Conservation (phyloP, 2,329 filamentous ascomycete species). For the Penicillium palitans region DNA sequence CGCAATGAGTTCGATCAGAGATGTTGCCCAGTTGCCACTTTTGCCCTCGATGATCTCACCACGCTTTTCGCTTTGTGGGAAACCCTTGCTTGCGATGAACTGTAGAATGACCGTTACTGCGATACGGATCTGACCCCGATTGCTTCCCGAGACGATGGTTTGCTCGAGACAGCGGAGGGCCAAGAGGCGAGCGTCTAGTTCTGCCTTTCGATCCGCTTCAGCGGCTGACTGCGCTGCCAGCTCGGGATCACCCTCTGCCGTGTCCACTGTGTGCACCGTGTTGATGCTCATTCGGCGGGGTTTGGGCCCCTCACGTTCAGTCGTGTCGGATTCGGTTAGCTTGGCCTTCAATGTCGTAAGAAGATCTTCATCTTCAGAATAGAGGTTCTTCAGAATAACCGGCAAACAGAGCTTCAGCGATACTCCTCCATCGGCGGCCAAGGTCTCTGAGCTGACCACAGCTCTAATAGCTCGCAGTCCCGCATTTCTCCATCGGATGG, state of each 20-base stretch:
- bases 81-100: conserved; percentile 64
- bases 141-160: conserved; percentile 76
- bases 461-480: conserved; percentile 78
- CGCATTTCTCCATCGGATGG: conserved; percentile 73
- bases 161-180: conserved; percentile 84
- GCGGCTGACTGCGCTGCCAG: conserved; percentile 73
- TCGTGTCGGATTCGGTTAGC: conserved; percentile 66
- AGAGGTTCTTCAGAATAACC: conserved; percentile 82
- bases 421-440: conserved; percentile 71
- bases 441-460: conserved; percentile 74
- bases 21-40: conserved; percentile 72
- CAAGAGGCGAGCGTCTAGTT: conserved; percentile 81
- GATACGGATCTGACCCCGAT: conserved; percentile 74
- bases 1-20: conserved; percentile 75
- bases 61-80: conserved; percentile 53
- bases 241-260: conserved; percentile 65
- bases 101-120: conserved; percentile 72
- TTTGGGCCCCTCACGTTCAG: conserved; percentile 62
- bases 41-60: conserved; percentile 45
- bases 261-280: conserved; percentile 72
- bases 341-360: conserved; percentile 68
- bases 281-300: conserved; percentile 75
- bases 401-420: conserved; percentile 80
- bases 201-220: conserved; percentile 84
- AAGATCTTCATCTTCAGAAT: conserved; percentile 62